These are phyloP conservation scores for Heritiera fomes DNA, from an alignment of 345 rosid species.

Conservation along the genomic window DNA sequence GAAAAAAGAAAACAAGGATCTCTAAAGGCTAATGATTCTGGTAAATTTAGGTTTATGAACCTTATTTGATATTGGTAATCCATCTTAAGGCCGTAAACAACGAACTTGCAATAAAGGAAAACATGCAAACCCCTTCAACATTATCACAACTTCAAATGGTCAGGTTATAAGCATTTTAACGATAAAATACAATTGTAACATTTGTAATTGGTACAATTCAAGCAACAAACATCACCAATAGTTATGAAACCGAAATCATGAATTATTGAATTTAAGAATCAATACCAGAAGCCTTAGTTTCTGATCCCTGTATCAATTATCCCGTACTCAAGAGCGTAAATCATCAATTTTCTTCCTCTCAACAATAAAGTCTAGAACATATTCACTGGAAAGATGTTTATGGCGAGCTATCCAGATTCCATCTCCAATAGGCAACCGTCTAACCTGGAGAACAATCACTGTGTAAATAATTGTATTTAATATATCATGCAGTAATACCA, in stretches of 20 bases:
- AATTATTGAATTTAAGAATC: conserved; percentile 8
- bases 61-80: background rate
- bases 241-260: background rate
- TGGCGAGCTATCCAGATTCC: conserved; percentile 93
- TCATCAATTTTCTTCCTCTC: conserved; percentile 91
- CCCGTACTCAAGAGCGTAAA: conserved; percentile 77
- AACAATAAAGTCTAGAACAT: conserved; percentile 90
- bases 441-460: conserved; percentile 51
- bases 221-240: conserved; percentile 9
- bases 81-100: background rate
- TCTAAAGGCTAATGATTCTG: background rate
- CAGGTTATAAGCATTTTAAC: background rate
- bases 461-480: conserved; percentile 5
- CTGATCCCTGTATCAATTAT: conserved; percentile 87
- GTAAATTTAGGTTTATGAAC: background rate
- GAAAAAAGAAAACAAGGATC: too few relatives aligned
- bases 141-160: background rate
- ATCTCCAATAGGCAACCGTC: conserved; percentile 86
- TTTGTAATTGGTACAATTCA: background rate
- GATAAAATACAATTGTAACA: background rate
- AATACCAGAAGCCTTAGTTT: conserved; percentile 82
- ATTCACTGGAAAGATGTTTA: conserved; percentile 55
- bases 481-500: conserved; percentile 5
- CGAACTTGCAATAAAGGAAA: background rate
- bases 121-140: background rate